These are phyloP conservation scores for Arabidopsis suecica DNA, from an alignment of 345 rosid genomes.

Conservation along the genomic window DNA sequence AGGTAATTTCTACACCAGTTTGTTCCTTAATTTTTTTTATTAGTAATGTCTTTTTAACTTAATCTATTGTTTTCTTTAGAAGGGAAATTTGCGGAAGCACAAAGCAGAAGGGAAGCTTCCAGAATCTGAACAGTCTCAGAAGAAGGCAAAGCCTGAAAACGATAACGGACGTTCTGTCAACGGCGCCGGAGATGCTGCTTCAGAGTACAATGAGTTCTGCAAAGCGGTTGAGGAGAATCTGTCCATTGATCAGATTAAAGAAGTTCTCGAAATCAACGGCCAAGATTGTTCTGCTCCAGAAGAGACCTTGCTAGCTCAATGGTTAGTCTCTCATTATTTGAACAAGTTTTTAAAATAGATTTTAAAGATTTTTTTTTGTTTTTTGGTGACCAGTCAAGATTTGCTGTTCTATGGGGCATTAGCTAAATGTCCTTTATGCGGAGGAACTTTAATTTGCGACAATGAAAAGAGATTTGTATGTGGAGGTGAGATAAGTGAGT, in stretches of 20 bases:
- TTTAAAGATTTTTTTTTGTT: background rate
- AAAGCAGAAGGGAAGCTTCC: conserved; percentile 71
- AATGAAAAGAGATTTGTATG: conserved; percentile 57
- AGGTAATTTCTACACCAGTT: background rate
- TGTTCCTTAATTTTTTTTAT: background rate
- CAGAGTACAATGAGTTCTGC: conserved; percentile 63
- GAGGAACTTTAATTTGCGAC: conserved; percentile 57
- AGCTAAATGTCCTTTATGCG: conserved; percentile 67
- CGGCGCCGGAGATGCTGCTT: conserved; percentile 45
- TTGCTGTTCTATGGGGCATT: conserved; percentile 66
- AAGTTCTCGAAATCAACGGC: conserved; percentile 63
- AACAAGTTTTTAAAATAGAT: background rate
- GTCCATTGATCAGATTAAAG: conserved; percentile 63
- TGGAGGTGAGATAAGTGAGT: conserved; percentile 74
- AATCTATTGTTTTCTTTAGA: background rate
- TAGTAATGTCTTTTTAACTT: background rate
- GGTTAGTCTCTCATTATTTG: conserved; percentile 19
- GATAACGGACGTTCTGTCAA: conserved; percentile 31
- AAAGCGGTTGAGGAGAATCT: conserved; percentile 59
- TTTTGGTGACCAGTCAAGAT: conserved; percentile 58
- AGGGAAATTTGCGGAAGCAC: conserved; percentile 75
- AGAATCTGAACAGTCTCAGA: conserved; percentile 64
- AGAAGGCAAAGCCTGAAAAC: conserved; percentile 62
- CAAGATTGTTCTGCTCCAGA: conserved; percentile 65
- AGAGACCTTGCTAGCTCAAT: conserved; percentile 41